Conservation (phyloP, 768 basidiomycete species). For the Podaxis rugospora region DNA sequence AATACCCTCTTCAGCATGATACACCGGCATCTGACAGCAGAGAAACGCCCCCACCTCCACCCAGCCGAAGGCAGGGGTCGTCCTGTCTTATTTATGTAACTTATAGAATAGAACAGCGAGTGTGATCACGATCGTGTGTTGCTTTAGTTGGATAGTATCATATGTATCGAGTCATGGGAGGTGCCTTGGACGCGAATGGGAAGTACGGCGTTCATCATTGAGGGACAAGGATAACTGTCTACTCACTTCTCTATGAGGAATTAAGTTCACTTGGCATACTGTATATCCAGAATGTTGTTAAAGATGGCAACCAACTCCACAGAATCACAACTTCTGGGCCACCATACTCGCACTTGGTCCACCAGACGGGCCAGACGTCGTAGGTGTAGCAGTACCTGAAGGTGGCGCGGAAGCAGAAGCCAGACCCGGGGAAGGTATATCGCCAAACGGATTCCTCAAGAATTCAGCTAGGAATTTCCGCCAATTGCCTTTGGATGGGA, state of each 20-base stretch:
- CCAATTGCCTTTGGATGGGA: constrained; percentile 71
- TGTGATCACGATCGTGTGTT: no score
- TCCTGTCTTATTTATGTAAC: no score
- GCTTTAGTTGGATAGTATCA: no score
- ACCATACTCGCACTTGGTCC: neutral
- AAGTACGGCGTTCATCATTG: neutral
- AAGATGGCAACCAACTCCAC: no score
- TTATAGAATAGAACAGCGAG: no score
- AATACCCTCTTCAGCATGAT: no score
- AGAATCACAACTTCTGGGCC: neutral
- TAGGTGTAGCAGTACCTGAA: constrained; percentile 15
- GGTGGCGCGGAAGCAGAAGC: constrained; percentile 4
- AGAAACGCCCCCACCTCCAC: no score
- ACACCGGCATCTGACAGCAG: no score
- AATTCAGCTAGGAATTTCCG: constrained; percentile 67
- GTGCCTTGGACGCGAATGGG: neutral
- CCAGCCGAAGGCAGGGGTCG: no score
- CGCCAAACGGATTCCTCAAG: constrained; percentile 42
- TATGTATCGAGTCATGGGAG: no score
- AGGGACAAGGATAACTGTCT: neutral
- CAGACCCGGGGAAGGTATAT: constrained; percentile 40
- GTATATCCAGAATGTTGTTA: neutral
- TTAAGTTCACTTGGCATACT: neutral
- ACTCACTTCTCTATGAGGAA: neutral
- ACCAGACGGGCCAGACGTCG: neutral